Evolutionary conservation across 768 basidiomycete species (phyloP).

Genomic region (Chalciporus piperatus): DNA sequence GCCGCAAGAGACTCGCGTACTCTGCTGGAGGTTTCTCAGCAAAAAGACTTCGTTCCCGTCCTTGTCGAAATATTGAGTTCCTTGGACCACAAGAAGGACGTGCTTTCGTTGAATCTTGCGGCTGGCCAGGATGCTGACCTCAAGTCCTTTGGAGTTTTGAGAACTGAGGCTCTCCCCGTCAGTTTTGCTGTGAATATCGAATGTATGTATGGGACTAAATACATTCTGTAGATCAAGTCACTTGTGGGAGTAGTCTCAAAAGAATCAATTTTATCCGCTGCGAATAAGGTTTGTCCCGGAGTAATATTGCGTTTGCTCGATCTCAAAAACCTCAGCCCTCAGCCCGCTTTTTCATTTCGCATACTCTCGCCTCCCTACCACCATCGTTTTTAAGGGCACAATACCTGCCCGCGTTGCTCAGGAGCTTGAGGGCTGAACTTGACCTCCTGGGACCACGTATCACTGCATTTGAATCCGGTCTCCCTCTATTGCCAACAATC

Average conservation of each 20-base stretch:
- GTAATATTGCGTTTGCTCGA: background rate
- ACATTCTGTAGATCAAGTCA: constrained; percentile 29
- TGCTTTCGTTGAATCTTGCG: constrained; percentile 43
- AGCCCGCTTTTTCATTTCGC: constrained; percentile 51
- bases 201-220: constrained; percentile 6
- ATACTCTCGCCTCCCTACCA: constrained; percentile 48
- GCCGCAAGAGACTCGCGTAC: constrained; percentile 58
- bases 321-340: constrained; percentile 41
- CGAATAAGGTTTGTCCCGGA: constrained; percentile 16
- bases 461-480: constrained; percentile 38
- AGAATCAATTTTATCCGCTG: constrained; percentile 30
- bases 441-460: constrained; percentile 38
- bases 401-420: constrained; percentile 31
- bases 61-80: constrained; percentile 43
- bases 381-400: constrained; percentile 38
- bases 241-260: constrained; percentile 36
- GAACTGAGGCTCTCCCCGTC: constrained; percentile 58
- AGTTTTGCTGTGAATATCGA: constrained; percentile 20
- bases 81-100: constrained; percentile 40
- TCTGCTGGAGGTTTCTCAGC: constrained; percentile 51
- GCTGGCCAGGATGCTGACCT: constrained; percentile 40
- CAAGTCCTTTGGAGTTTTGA: constrained; percentile 50
- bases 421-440: constrained; percentile 37
- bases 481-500: constrained; percentile 36
- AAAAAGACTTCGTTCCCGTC: constrained; percentile 35